Percentiles rank a stretch among this genome's conserved stretches.
Conservation (phyloP, 768 basidiomycete genomes). For the Kwoniella dejecticola region DNA sequence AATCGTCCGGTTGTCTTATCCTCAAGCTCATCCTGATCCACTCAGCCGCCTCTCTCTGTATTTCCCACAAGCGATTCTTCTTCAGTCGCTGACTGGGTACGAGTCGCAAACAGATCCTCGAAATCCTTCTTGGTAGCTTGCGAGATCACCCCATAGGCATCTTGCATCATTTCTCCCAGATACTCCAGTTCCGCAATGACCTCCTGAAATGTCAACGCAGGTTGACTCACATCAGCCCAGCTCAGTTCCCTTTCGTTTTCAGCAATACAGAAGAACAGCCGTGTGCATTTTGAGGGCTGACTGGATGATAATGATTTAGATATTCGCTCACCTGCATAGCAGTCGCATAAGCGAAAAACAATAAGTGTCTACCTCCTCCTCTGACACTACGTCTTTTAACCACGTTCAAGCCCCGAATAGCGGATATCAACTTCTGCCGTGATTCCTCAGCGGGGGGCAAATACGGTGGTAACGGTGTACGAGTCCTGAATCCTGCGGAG, state of each 20-base stretch:
- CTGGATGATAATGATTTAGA: background rate
- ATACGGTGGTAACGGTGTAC: conserved; percentile 89
- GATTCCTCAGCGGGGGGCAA: conserved; percentile 89
- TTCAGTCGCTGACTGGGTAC: background rate
- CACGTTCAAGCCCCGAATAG: conserved; percentile 80
- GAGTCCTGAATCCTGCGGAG: conserved; percentile 49
- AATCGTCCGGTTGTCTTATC: too few relatives aligned
- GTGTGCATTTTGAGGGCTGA: background rate
- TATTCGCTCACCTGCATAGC: conserved; percentile 67
- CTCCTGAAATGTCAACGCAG: conserved; percentile 59
- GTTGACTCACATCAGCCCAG: too few relatives aligned
- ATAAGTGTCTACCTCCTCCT: conserved; percentile 73
- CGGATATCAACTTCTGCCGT: conserved; percentile 76
- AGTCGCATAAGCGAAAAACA: conserved; percentile 91
- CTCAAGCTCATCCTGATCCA: too few relatives aligned
- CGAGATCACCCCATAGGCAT: conserved; percentile 89
- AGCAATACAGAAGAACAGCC: too few relatives aligned
- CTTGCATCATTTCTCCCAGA: conserved; percentile 77
- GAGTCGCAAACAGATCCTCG: conserved; percentile 67
- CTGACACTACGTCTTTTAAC: conserved; percentile 80
- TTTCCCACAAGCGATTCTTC: background rate
- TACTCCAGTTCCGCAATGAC: conserved; percentile 85
- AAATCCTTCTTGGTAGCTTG: conserved; percentile 73
- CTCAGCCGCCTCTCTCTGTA: background rate
- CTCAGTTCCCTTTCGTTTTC: too few relatives aligned